phyloP scores from a whole-genome alignment of 495 filamentous ascomycete species.

The Usnea hakonensis region DNA sequence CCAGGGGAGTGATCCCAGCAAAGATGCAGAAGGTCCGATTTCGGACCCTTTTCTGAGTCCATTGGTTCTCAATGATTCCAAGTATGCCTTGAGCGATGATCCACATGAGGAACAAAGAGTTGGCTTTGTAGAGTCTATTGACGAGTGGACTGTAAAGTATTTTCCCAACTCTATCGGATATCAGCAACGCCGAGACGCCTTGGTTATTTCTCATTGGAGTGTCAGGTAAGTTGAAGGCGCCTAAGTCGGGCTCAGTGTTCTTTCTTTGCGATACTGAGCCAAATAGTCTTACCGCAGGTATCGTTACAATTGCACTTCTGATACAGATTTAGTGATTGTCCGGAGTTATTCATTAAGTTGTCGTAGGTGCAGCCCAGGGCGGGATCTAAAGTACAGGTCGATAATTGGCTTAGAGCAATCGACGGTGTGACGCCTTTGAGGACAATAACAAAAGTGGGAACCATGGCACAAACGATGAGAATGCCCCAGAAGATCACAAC shows the following conservation, averaged over 20 bases:
- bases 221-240: not conserved
- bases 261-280: not conserved
- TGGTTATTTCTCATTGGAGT: not conserved
- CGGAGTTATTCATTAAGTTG: not conserved
- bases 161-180: not conserved
- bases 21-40: not conserved
- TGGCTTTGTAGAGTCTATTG: not conserved
- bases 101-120: not conserved
- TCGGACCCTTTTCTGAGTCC: not conserved
- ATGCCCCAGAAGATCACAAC: conserved; percentile 16
- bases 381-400: not conserved
- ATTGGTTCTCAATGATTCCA: not conserved
- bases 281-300: not conserved
- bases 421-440: not conserved
- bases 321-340: not conserved
- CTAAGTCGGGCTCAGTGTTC: not conserved
- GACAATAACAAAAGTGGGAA: conserved; percentile 17
- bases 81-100: not conserved
- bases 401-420: not conserved
- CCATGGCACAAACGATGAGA: conserved; percentile 21
- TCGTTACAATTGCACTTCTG: not conserved
- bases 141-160: not conserved
- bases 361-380: not conserved
- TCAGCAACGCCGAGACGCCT: not conserved
- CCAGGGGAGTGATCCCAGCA: not conserved